A percentile compares a stretch with the other conserved stretches of the same genome.
These are phyloP conservation scores for Zelopaecilomyces penicillatus DNA, from an alignment of 2,329 filamentous ascomycete species.

Conservation along the genomic window DNA sequence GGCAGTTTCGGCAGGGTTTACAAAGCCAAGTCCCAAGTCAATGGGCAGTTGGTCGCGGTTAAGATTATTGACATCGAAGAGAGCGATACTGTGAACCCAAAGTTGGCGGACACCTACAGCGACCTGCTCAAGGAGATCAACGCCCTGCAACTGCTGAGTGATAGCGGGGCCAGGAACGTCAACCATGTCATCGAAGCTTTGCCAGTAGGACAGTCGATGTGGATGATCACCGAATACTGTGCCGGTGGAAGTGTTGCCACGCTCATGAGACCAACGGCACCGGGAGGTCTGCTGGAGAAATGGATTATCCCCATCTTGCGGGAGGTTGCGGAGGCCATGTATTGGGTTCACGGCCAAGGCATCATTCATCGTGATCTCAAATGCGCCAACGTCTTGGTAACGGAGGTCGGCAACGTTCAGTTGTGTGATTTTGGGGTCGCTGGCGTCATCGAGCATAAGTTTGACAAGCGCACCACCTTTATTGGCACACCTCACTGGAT, in stretches of 20 bases:
- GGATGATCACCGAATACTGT: conserved; percentile 84
- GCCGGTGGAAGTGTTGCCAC: conserved; percentile 75
- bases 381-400: conserved; percentile 72
- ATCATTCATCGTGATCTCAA: conserved; percentile 67
- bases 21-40: conserved; percentile 45
- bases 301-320: conserved; percentile 61
- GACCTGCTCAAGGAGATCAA: conserved; percentile 63
- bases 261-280: conserved; percentile 58
- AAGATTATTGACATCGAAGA: conserved; percentile 83
- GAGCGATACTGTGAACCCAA: conserved; percentile 58
- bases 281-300: conserved; percentile 59
- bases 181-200: conserved; percentile 75
- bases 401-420: conserved; percentile 68
- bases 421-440: conserved; percentile 81
- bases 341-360: conserved; percentile 59
- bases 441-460: conserved; percentile 65
- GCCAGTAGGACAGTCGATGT: conserved; percentile 69
- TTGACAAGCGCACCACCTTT: conserved; percentile 70
- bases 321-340: conserved; percentile 57
- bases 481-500: conserved; percentile 83
- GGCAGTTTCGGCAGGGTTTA: conserved; percentile 68
- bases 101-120: conserved; percentile 57
- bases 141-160: conserved; percentile 63
- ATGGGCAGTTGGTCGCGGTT: conserved; percentile 55
- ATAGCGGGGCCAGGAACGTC: conserved; percentile 68